Conservation (phyloP, 2,329 filamentous ascomycete species). For the Trichoderma koningiopsis region DNA sequence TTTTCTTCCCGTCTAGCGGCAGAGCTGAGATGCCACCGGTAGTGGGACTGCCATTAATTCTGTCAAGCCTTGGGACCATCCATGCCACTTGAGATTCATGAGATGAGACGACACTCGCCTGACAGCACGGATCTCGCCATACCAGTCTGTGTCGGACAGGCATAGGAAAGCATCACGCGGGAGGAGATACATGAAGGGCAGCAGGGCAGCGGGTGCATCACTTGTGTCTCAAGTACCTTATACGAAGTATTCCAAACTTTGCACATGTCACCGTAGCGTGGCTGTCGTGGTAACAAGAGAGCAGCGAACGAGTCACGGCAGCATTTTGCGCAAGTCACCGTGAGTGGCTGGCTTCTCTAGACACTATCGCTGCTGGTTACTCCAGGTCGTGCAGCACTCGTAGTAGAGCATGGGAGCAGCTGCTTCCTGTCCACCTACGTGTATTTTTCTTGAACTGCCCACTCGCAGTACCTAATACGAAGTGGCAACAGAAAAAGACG, state of each 20-base stretch:
- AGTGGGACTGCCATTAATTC: background rate
- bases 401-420: too few relatives aligned
- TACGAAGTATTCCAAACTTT: background rate
- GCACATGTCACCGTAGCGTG: background rate
- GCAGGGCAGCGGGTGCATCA: background rate
- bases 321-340: background rate
- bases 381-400: background rate
- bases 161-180: background rate
- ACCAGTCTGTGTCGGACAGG: background rate
- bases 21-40: background rate
- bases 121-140: background rate
- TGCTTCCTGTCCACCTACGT: too few relatives aligned
- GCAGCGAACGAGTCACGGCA: background rate
- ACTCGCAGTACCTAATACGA: background rate
- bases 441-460: background rate
- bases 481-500: background rate
- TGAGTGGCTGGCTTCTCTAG: background rate
- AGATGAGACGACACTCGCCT: background rate
- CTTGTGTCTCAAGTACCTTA: background rate
- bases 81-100: background rate
- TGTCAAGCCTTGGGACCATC: background rate
- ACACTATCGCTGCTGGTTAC: background rate
- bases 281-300: background rate
- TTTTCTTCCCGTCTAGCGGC: background rate
- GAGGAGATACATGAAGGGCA: background rate